Conservation (phyloP, 2,329 filamentous ascomycete species). For the Niveomyces coronatus region DNA sequence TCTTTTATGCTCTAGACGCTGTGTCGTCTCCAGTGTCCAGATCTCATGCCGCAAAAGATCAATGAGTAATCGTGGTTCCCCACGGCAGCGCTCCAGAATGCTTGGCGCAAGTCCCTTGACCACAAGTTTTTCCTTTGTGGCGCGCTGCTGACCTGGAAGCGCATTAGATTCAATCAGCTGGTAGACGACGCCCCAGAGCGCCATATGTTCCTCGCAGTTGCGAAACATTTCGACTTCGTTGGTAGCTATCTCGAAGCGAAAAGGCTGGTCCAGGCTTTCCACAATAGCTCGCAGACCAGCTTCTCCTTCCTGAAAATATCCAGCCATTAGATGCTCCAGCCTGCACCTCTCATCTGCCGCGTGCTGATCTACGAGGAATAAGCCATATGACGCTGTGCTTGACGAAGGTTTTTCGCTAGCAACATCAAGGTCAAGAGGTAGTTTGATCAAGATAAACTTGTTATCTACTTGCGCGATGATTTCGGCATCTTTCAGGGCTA, state of each 20-base stretch:
- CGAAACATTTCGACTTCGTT: conserved; percentile 52
- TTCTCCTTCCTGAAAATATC: conserved; percentile 31
- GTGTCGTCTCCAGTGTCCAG: conserved; percentile 49
- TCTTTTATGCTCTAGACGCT: conserved; percentile 1
- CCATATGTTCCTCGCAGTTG: conserved; percentile 46
- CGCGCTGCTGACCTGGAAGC: not conserved
- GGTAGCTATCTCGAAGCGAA: conserved; percentile 54
- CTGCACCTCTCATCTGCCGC: conserved; percentile 84
- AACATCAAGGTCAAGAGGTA: conserved; percentile 24
- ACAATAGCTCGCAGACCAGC: conserved; percentile 21
- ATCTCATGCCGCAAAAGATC: conserved; percentile 65
- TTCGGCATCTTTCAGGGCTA: conserved; percentile 46
- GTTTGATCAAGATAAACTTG: conserved; percentile 74
- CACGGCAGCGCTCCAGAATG: conserved; percentile 65
- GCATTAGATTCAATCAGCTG: conserved; percentile 23
- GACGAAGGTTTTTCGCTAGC: not conserved
- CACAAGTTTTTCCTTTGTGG: conserved; percentile 23
- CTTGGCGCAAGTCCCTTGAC: conserved; percentile 55
- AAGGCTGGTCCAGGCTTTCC: conserved; percentile 34
- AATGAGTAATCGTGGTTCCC: conserved; percentile 61
- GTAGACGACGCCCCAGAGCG: conserved; percentile 65
- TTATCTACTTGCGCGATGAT: conserved; percentile 76
- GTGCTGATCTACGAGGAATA: conserved; percentile 85
- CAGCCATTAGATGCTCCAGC: conserved; percentile 59
- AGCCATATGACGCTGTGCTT: conserved; percentile 29